A percentile compares a stretch with the other conserved stretches of the same genome.
phyloP scores from a whole-genome alignment of 495 filamentous ascomycete species.

The Apodospora peruviana region DNA sequence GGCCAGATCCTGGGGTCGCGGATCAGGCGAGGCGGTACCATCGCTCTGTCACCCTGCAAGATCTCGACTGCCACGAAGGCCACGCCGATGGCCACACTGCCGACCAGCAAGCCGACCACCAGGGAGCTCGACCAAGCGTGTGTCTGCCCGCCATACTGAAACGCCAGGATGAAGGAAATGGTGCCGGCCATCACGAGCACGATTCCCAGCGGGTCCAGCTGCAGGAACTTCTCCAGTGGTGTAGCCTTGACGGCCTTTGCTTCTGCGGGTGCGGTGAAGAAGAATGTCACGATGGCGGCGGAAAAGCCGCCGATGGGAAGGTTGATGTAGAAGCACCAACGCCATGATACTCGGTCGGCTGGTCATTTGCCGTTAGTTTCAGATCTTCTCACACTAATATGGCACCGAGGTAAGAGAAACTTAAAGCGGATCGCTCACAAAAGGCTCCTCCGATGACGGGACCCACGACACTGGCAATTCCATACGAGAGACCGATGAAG shows the following conservation, averaged over 20 bases:
- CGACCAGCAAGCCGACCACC: conserved; percentile 45
- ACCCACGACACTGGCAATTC: conserved; percentile 31
- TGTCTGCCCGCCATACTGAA: conserved; percentile 45
- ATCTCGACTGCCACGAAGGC: conserved; percentile 31
- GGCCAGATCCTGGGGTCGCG: conserved; percentile 31
- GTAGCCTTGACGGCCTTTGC: neutral
- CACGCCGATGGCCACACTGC: conserved; percentile 23
- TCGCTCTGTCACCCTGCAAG: conserved; percentile 28
- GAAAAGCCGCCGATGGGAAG: conserved; percentile 59
- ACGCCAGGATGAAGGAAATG: conserved; percentile 38
- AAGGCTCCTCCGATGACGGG: conserved; percentile 14
- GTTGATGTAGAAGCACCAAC: conserved; percentile 78
- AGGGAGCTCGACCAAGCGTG: conserved; percentile 36
- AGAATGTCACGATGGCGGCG: conserved; percentile 48
- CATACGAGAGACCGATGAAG: conserved; percentile 34
- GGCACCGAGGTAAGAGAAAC: too few relatives aligned
- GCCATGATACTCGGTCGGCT: conserved; percentile 26
- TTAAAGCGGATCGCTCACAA: neutral
- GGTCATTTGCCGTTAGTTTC: too few relatives aligned
- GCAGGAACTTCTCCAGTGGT: conserved; percentile 23
- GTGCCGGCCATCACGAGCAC: conserved; percentile 38
- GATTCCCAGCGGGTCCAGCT: conserved; percentile 24
- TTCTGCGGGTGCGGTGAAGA: conserved; percentile 16
- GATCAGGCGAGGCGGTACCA: conserved; percentile 32
- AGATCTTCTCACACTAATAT: too few relatives aligned